Percentiles rank a stretch among this genome's conserved stretches.
phyloP scores from a whole-genome alignment of 345 rosid genomes.

The Brassica nigra region DNA sequence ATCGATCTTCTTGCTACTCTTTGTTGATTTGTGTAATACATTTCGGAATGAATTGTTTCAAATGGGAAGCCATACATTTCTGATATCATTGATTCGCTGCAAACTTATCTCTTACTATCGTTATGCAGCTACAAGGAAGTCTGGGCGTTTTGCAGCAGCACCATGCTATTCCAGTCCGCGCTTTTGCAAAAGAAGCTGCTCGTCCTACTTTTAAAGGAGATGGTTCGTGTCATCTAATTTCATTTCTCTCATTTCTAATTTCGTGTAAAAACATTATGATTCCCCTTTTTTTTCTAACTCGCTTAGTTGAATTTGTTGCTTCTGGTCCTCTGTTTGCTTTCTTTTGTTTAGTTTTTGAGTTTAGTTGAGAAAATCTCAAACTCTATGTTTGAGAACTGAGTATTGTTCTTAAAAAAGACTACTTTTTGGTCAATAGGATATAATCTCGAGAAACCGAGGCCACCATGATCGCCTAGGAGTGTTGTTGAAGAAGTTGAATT shows the following conservation, averaged over 20 bases:
- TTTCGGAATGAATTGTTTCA: too few species aligned
- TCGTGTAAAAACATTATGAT: neutral
- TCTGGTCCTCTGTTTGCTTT: too few species aligned
- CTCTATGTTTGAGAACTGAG: neutral
- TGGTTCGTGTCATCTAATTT: constrained; percentile 56
- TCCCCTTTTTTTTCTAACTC: neutral
- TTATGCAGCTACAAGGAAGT: constrained; percentile 58
- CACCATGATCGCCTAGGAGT: constrained; percentile 7
- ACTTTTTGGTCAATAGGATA: neutral
- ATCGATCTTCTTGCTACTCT: too few species aligned
- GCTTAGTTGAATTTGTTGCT: too few species aligned
- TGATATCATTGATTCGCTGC: neutral
- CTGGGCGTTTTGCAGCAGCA: constrained; percentile 53
- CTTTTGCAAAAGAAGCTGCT: constrained; percentile 74
- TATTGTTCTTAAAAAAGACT: neutral
- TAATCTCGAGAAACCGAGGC: neutral
- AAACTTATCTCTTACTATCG: neutral
- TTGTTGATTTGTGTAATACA: too few species aligned
- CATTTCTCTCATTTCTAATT: neutral
- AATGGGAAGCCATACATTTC: too few species aligned
- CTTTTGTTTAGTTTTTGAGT: neutral
- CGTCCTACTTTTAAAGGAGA: constrained; percentile 77
- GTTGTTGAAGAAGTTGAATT: constrained; percentile 4
- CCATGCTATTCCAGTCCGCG: constrained; percentile 61
- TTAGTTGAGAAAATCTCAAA: neutral